phyloP scores from a whole-genome alignment of 148 eudicot species.

The Rhododendron williamsianum region DNA sequence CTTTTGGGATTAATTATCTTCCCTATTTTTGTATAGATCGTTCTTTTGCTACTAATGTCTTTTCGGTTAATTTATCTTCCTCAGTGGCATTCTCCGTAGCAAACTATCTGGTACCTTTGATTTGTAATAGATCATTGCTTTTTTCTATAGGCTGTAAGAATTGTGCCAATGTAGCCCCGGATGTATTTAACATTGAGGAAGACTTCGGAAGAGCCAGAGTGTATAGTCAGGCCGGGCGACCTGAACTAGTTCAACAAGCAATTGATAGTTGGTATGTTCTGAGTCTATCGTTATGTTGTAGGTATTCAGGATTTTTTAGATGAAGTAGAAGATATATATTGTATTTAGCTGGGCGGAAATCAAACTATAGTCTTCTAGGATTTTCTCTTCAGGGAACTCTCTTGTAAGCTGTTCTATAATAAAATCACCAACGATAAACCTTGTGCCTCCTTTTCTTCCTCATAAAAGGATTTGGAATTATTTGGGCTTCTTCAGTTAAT shows the following conservation, averaged over 20 bases:
- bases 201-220: constrained; percentile 96
- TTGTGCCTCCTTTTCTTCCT: neutral
- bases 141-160: constrained; percentile 75
- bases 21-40: neutral
- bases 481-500: neutral
- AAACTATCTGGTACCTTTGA: neutral
- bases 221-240: constrained; percentile 56
- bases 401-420: neutral
- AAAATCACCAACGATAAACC: neutral
- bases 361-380: neutral
- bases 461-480: neutral
- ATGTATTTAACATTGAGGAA: constrained; percentile 83
- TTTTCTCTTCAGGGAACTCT: neutral
- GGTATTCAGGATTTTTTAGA: neutral
- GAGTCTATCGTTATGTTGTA: neutral
- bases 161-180: constrained; percentile 81
- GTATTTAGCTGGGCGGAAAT: neutral
- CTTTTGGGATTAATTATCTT: neutral
- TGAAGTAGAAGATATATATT: neutral
- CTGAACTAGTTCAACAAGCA: constrained; percentile 73
- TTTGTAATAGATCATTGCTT: neutral
- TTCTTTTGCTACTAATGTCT: neutral
- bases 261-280: constrained; percentile 76
- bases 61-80: neutral
- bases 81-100: neutral